phyloP scores from a whole-genome alignment of 371 early-diverging fungal species.

The Choanephora cucurbitarum region DNA sequence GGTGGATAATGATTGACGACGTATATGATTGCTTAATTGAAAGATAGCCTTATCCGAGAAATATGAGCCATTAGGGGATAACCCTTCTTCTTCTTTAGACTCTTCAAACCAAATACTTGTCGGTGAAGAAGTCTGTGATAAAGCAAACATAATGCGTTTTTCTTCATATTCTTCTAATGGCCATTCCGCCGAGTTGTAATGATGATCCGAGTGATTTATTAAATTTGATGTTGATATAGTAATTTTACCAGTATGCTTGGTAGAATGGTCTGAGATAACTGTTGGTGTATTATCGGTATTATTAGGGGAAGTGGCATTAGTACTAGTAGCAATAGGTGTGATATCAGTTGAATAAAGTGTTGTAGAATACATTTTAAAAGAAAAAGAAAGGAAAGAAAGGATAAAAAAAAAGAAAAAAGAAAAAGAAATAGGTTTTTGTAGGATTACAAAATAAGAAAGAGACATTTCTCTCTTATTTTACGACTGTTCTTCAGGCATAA shows the following conservation, averaged over 20 bases:
- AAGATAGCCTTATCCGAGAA: constrained; percentile 13
- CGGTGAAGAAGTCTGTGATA: constrained; percentile 15
- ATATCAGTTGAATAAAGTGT: neutral
- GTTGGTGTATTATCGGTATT: neutral
- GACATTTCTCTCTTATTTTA: constrained; percentile 5
- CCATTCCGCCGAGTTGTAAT: constrained; percentile 11
- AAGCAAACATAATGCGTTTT: constrained; percentile 15
- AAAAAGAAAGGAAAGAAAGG: neutral
- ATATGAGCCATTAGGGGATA: constrained; percentile 9
- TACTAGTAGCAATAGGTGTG: neutral
- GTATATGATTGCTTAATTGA: constrained; percentile 3
- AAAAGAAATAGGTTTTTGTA: neutral
- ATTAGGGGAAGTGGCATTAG: neutral
- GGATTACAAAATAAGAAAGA: constrained; percentile 3
- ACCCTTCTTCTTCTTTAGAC: constrained; percentile 6
- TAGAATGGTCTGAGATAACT: constrained; percentile 5
- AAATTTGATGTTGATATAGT: constrained; percentile 1
- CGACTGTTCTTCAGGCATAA: constrained; percentile 51
- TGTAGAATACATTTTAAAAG: neutral
- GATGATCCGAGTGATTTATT: neutral
- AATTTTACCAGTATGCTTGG: constrained; percentile 1
- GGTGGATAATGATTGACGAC: constrained; percentile 16
- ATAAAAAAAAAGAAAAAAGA: constrained; percentile 2
- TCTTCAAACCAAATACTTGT: constrained; percentile 8
- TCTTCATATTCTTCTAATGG: constrained; percentile 25